Percentiles rank a stretch among this genome's conserved stretches.
phyloP scores from a whole-genome alignment of 768 basidiomycete species.

The Pleurotus cornucopiae region DNA sequence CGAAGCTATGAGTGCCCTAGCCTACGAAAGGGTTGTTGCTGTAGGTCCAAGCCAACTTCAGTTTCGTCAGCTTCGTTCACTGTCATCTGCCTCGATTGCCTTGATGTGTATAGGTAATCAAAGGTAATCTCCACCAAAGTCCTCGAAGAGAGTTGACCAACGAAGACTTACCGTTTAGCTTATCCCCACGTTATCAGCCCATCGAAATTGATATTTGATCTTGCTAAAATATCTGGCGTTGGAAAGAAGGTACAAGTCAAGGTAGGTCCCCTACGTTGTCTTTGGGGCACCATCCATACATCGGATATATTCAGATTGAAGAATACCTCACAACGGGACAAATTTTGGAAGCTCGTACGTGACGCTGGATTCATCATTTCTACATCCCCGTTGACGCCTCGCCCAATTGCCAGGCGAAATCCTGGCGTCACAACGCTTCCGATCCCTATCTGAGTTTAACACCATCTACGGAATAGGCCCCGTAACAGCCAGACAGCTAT shows the following conservation, averaged over 20 bases:
- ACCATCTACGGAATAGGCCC: conserved; percentile 75
- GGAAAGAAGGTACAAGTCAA: conserved; percentile 7
- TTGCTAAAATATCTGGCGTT: conserved; percentile 6
- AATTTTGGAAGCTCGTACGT: conserved; percentile 36
- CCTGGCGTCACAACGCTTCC: conserved; percentile 46
- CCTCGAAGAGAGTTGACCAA: neutral
- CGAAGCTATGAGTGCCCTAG: conserved; percentile 60
- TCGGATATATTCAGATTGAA: conserved; percentile 6
- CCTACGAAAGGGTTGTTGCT: conserved; percentile 70
- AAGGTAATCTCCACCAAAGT: conserved; percentile 29
- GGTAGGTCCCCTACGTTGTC: neutral
- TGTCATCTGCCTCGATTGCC: neutral
- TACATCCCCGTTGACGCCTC: conserved; percentile 2
- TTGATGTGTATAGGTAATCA: conserved; percentile 32
- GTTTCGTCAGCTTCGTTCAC: neutral
- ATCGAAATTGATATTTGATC: neutral
- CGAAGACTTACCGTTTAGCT: neutral
- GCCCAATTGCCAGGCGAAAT: conserved; percentile 37
- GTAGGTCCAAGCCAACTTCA: conserved; percentile 31
- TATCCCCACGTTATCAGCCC: conserved; percentile 9
- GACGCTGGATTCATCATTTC: too few relatives aligned
- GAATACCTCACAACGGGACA: conserved; percentile 10
- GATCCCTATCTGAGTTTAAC: conserved; percentile 52
- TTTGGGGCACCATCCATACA: neutral
- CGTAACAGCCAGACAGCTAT: conserved; percentile 60